These are phyloP conservation scores for Wickerhamomyces chaumierensis DNA, from an alignment of 805 yeast genomes.

Conservation along the genomic window DNA sequence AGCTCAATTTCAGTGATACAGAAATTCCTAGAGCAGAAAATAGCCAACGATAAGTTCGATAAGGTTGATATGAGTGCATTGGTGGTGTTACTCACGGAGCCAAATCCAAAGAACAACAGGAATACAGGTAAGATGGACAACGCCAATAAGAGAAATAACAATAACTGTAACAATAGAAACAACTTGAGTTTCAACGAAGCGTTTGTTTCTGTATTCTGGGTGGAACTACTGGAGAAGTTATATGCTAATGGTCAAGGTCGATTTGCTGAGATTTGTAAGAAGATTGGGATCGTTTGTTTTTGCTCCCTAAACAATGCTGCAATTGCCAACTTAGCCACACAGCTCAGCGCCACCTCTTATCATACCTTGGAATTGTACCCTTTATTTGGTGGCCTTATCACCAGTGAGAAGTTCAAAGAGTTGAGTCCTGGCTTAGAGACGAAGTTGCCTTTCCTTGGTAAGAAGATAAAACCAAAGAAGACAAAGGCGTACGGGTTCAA, in stretches of 20 bases:
- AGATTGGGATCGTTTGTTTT: conserved; percentile 41
- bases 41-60: conserved; percentile 21
- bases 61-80: conserved; percentile 11
- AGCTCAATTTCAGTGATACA: conserved; percentile 34
- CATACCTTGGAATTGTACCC: conserved; percentile 38
- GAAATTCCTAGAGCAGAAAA: conserved; percentile 34
- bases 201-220: conserved; percentile 47
- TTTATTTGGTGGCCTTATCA: conserved; percentile 39
- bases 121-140: background rate
- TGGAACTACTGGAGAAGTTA: conserved; percentile 43
- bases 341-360: conserved; percentile 32
- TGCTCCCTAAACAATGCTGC: conserved; percentile 13
- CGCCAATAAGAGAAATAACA: conserved; percentile 1
- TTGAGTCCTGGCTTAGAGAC: conserved; percentile 40
- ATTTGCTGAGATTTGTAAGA: conserved; percentile 32
- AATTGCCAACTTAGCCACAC: conserved; percentile 27
- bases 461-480: background rate
- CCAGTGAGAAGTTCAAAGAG: conserved; percentile 34
- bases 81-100: too few species aligned
- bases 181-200: conserved; percentile 32
- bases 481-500: conserved; percentile 3
- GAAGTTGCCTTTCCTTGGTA: conserved; percentile 35
- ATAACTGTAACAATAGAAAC: conserved; percentile 2
- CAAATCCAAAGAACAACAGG: background rate
- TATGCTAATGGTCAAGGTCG: conserved; percentile 48